Evolutionary conservation across 441 rosid species (phyloP).

Genomic region (Dalechampia spathulata): DNA sequence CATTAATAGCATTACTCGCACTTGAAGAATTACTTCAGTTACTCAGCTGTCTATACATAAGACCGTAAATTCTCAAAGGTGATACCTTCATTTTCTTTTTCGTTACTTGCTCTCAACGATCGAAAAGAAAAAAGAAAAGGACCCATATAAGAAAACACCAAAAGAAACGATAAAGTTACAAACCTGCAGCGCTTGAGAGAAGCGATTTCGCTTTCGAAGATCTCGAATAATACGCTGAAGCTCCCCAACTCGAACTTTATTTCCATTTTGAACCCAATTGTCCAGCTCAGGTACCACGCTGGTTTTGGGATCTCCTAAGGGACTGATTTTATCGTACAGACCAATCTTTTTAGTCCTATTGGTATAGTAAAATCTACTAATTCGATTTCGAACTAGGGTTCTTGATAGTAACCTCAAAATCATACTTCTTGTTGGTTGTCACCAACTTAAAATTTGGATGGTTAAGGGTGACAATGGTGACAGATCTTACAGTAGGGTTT

Average conservation of each 20-base stretch:
- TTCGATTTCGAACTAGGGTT: constrained; percentile 21
- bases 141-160: background rate
- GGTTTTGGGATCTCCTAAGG: constrained; percentile 50
- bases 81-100: background rate
- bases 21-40: too few species aligned
- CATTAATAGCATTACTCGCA: too few species aligned
- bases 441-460: background rate
- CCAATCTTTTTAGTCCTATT: constrained; percentile 49
- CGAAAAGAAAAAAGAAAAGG: constrained; percentile 8
- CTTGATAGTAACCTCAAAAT: constrained; percentile 24
- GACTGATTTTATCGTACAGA: constrained; percentile 68
- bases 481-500: background rate
- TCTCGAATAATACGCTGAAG: constrained; percentile 71
- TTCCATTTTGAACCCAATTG: constrained; percentile 55
- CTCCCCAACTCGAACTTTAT: constrained; percentile 57
- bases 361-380: constrained; percentile 45
- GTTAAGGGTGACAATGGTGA: background rate
- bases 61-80: background rate
- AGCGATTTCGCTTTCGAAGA: constrained; percentile 69
- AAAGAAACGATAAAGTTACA: constrained; percentile 1
- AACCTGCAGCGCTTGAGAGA: constrained; percentile 80
- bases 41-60: background rate
- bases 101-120: constrained; percentile 6
- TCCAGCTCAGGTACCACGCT: constrained; percentile 66
- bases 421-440: constrained; percentile 11